phyloP scores from a whole-genome alignment of 2,329 filamentous ascomycete species.

The Coniochaeta ligniaria region DNA sequence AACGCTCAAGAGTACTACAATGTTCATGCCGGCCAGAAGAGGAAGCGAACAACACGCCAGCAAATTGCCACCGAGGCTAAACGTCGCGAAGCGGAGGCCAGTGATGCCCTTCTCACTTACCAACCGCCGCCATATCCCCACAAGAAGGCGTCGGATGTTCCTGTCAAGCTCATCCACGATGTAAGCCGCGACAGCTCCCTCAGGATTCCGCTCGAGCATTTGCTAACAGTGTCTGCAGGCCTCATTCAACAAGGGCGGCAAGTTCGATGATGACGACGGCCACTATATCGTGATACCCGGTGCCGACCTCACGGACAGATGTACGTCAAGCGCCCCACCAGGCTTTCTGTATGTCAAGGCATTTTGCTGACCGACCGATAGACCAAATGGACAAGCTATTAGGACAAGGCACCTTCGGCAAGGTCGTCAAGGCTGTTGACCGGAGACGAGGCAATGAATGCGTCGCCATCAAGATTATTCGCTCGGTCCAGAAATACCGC shows the following conservation, averaged over 20 bases:
- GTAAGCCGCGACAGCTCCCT: conserved; percentile 35
- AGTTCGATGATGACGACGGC: conserved; percentile 92
- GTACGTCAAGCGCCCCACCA: conserved; percentile 45
- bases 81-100: conserved; percentile 63
- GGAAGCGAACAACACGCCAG: conserved; percentile 75
- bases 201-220: conserved; percentile 8
- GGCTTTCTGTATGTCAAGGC: neutral
- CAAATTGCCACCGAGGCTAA: conserved; percentile 78
- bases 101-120: conserved; percentile 71
- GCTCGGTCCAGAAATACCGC: conserved; percentile 95
- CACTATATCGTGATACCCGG: conserved; percentile 93
- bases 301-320: conserved; percentile 79
- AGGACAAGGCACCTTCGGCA: conserved; percentile 95
- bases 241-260: conserved; percentile 50
- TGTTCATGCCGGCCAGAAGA: conserved; percentile 70
- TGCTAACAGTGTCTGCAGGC: conserved; percentile 17
- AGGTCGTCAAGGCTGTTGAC: conserved; percentile 91
- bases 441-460: conserved; percentile 59
- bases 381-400: conserved; percentile 85
- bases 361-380: conserved; percentile 27
- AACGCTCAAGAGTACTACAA: conserved; percentile 56
- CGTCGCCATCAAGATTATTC: conserved; percentile 96
- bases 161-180: conserved; percentile 54
- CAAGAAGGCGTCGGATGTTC: conserved; percentile 80
- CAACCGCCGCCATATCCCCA: conserved; percentile 80